Evolutionary conservation across 345 rosid genomes (phyloP).

Genomic region (Populus nigra): DNA sequence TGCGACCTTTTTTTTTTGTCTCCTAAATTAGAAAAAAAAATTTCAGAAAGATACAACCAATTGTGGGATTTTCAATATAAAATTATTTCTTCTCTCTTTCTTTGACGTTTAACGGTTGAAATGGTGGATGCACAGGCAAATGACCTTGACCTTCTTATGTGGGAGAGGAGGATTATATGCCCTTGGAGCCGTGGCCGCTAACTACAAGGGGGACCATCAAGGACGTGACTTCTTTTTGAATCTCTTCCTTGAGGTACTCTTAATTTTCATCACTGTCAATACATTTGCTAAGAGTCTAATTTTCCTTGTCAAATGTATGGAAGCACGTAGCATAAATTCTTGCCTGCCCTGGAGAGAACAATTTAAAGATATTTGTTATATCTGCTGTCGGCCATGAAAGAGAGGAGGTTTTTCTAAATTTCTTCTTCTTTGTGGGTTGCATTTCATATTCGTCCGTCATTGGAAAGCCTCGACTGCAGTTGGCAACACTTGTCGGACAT

Average conservation of each 20-base stretch:
- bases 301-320: not conserved
- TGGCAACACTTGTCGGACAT: not conserved
- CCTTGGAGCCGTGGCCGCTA: constrained; percentile 70
- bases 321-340: not conserved
- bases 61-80: not conserved
- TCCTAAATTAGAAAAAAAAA: not conserved
- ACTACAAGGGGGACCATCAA: constrained; percentile 44
- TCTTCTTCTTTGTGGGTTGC: not conserved
- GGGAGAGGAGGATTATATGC: constrained; percentile 91
- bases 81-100: not conserved
- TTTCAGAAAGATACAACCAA: not conserved
- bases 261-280: not conserved
- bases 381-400: not conserved
- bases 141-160: constrained; percentile 80
- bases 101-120: no score
- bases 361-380: not conserved
- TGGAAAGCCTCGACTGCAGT: not conserved
- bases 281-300: not conserved
- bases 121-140: constrained; percentile 36
- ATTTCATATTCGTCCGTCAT: not conserved
- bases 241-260: constrained; percentile 66
- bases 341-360: not conserved
- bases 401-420: not conserved
- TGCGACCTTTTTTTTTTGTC: not conserved
- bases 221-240: constrained; percentile 46